A percentile compares a stretch with the other conserved stretches of the same genome.
Conservation (phyloP, 2,329 filamentous ascomycete genomes). For the Venturia pyrina region DNA sequence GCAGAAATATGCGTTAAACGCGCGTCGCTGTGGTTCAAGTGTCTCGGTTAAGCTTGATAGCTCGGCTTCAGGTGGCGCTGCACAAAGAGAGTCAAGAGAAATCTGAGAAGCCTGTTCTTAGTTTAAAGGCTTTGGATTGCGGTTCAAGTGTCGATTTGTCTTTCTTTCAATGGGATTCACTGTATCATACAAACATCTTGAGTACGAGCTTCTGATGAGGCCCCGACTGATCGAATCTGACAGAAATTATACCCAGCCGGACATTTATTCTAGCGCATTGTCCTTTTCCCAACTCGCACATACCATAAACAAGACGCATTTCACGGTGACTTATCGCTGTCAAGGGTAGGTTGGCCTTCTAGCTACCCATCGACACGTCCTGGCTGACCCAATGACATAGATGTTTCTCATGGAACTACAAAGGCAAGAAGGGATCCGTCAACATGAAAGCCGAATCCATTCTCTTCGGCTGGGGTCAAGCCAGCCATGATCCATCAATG, state of each 20-base stretch:
- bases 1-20: neutral
- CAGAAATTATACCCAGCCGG: slow-evolving; percentile 49
- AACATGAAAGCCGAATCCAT: slow-evolving; percentile 36
- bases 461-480: slow-evolving; percentile 42
- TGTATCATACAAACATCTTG: neutral
- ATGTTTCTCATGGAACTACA: slow-evolving; percentile 45
- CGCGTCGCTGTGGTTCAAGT: neutral
- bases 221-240: slow-evolving; percentile 14
- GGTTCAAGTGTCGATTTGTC: neutral
- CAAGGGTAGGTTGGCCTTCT: slow-evolving; percentile 25
- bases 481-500: neutral
- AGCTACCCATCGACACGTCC: neutral
- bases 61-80: neutral
- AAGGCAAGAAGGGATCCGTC: slow-evolving; percentile 33
- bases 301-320: slow-evolving; percentile 47
- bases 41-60: neutral
- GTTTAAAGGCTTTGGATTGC: neutral
- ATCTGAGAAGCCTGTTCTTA: neutral
- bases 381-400: slow-evolving; percentile 17
- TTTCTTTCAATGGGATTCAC: neutral
- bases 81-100: neutral
- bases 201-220: neutral
- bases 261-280: slow-evolving; percentile 51
- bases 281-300: slow-evolving; percentile 51
- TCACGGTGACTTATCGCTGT: slow-evolving; percentile 56